Evolutionary conservation across 306 rosid species (phyloP), one percentile per base, ranked within the genome.

Genomic region (Cucurbita pepo): DNA sequence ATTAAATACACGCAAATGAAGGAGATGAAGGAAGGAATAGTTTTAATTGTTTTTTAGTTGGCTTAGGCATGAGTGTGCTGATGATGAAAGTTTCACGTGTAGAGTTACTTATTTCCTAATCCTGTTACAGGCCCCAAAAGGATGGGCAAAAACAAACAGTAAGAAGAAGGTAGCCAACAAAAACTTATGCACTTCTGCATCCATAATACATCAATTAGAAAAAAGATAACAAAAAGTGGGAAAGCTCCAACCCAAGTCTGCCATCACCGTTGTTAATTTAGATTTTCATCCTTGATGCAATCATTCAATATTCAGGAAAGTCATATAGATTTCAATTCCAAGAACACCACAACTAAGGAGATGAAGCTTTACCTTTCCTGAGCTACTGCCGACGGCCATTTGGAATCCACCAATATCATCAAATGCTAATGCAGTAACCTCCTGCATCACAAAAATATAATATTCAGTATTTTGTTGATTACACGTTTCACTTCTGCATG

Each of bases 311-410:
- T 64, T n/a, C n/a, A 44, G 40, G 41, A 66, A 45, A 48, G 50
- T 62, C 69, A 16, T 62, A 36, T 38, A 38, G 10, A 37, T 62
- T 62, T 61, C 21, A 37, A 62, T 38, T 62, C 69, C 47, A 38
- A 16, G n/a, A 62, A 14, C 30, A 30, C 38, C 71, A 19, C 19
- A 13, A 16, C 16, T 67, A 5, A 47, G n/a, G 72, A 67, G 72
- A 44, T 47, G 56, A 67, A 22, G 79, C 9, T 64, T 34, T 85
- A 94, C 98, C 97, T 94, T 88, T 79, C 98, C 98, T 25, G 83
- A 84, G 81, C 97, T 89, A 81, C 88, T 94, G 82, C 98, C 98
- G 72, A 90, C 97, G 60, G 98, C 98, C 96, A 94, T 81, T 77
- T 65, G 84, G 76, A 86, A 86, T 75, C 88, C 98, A 12, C 88